Evolutionary conservation across 805 yeast species (phyloP).

Genomic region (Ogataea glucozyma): DNA sequence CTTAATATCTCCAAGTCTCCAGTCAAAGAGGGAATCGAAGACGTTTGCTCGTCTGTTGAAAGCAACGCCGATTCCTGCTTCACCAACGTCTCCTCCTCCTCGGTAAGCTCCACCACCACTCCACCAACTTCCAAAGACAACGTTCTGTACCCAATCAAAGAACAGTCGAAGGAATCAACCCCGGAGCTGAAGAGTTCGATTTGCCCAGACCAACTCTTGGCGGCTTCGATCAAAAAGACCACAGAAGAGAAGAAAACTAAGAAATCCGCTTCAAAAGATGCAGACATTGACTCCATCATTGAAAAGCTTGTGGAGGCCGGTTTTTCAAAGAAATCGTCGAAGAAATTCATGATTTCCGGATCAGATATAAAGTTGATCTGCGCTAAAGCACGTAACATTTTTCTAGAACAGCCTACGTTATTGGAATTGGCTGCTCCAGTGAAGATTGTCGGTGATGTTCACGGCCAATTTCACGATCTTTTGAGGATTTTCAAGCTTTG

Average conservation of each 20-base stretch:
- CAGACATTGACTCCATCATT: constrained; percentile 64
- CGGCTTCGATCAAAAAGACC: constrained; percentile 6
- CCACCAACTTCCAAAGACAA: constrained; percentile 24
- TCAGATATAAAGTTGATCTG: constrained; percentile 60
- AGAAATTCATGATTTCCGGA: constrained; percentile 50
- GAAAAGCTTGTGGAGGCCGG: constrained; percentile 59
- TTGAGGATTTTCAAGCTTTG: constrained; percentile 56
- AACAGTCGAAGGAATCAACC: constrained; percentile 35
- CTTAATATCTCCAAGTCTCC: constrained; percentile 25
- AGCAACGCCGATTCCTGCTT: constrained; percentile 43
- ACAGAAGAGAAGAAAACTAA: not conserved
- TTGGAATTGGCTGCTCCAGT: constrained; percentile 74
- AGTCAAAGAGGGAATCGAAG: constrained; percentile 13
- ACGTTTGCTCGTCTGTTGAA: constrained; percentile 41
- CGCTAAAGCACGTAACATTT: constrained; percentile 57
- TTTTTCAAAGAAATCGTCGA: constrained; percentile 41
- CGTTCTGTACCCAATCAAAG: constrained; percentile 32
- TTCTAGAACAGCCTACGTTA: constrained; percentile 63
- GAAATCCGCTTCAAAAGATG: constrained; percentile 6
- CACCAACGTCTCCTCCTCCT: constrained; percentile 31
- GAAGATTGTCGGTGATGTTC: constrained; percentile 82
- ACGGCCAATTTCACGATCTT: constrained; percentile 62
- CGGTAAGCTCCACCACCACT: constrained; percentile 32
- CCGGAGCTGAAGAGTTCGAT: constrained; percentile 23
- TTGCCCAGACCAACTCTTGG: constrained; percentile 2